Base-by-base conservation (phyloP, 2,329 filamentous ascomycete genomes). In the Cordyceps fumosorosea region DNA sequence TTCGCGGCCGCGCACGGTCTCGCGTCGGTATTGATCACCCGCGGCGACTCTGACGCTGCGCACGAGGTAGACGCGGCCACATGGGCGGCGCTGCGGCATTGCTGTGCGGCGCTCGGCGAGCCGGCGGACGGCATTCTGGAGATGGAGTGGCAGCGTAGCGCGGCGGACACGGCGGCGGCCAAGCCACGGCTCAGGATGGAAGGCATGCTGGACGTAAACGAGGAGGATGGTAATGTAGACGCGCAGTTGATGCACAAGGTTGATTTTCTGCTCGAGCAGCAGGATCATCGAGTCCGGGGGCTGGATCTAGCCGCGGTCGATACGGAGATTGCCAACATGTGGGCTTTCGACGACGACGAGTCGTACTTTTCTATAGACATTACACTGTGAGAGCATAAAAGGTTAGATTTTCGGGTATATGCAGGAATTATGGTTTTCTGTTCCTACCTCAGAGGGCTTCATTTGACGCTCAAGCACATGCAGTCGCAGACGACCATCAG, bases 61-160 rank as follows among this genome's bases (percentile, higher is more conserved):
- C 58, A 51, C 14, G 62, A 64, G 5, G 47, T 60, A 3, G 56
- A 65, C 12, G 37, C 62, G 22, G 51, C 51, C 8, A 62, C 60
- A 18, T 47, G 57, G 40, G 57, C 44, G 18, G 64, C 64, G 26
- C 24, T 65, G 24, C 50, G 32, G 1, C 40, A 62, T 8, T 65
- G 64, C 12, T 62, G 62, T 40, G 56, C 60, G 32, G 64, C 62
- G 20, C 59, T 65, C 59, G 56, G 47, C 10, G 56, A 58, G 34
- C 56, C 42, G 8, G 18, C 29, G 5, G 29, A 37, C 4, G 51
- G 11, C 18, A 22, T 53, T 5, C 12, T 53, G 32, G 51, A 54
- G 7, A 24, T 40, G 51, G 51, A 40, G 14, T 40, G 34, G 51
- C n/a, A 24, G 7, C 5, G 12, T 1, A n/a, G 16, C 10, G 18